These are phyloP conservation scores for Lipomyces chichibuensis DNA, from an alignment of 805 yeast species.

Conservation along the genomic window DNA sequence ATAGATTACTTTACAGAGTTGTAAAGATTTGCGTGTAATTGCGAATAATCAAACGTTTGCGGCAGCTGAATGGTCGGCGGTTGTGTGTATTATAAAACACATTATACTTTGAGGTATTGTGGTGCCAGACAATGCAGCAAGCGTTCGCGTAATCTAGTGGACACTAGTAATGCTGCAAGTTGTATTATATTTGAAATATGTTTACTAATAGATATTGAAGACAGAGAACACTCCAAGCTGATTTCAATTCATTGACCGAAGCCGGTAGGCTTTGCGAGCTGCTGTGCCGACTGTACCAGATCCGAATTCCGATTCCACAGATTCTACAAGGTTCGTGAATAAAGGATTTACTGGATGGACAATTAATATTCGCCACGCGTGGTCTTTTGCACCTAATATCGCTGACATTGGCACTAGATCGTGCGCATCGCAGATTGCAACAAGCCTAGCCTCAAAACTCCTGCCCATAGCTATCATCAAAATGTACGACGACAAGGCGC, in stretches of 20 bases:
- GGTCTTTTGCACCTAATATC: not conserved
- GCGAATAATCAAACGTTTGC: not conserved
- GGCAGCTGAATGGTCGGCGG: not conserved
- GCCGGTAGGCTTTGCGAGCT: not conserved
- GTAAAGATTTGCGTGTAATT: not conserved
- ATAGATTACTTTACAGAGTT: not conserved
- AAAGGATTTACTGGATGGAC: not conserved
- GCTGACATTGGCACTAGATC: not conserved
- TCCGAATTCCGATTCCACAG: not conserved
- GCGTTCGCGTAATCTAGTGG: not conserved
- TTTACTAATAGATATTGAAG: not conserved
- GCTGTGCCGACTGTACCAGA: not conserved
- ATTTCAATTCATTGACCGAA: not conserved
- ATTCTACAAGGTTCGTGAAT: not conserved
- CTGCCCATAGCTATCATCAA: not conserved
- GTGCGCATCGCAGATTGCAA: not conserved
- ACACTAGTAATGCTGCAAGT: not conserved
- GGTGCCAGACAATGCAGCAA: not conserved
- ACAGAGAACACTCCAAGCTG: not conserved
- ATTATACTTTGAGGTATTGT: not conserved
- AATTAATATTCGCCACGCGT: not conserved
- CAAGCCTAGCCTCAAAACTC: not conserved
- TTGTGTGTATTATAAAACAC: not conserved
- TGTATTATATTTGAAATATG: not conserved
- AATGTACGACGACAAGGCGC: conserved; percentile 19